Base-by-base conservation (phyloP, 352 stramenopile genomes). In the Globisporangium iwayamae region DNA sequence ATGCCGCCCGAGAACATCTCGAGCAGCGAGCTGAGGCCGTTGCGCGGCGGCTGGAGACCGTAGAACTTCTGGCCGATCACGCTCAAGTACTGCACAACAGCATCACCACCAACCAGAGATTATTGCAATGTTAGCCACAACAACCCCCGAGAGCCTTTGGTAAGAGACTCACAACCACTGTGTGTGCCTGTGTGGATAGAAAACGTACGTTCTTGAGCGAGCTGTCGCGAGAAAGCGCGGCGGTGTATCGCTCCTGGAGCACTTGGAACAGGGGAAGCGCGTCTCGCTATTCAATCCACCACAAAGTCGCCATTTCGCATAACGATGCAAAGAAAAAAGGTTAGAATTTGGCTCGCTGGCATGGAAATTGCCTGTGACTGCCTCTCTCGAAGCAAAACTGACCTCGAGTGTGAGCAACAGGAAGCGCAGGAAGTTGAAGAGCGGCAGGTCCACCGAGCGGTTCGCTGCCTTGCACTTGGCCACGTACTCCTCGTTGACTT, bases 41-140 rank as follows among this genome's bases (percentile, higher is more conserved):
- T 85, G 30, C 84, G 81, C 20, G 83, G 85, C 38, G 83, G 87
- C 70, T 95, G 87, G 36, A 95, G 75, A 16, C 85, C 85, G 58
- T 92, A 95, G 59, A 92, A 95, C 72, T 93, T 93, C 64, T 93
- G 83, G 1, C 82, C 87, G 57, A 95, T 93, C 56, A 87, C 74
- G 59, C 76, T 88, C 73, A 95, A 68, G 76, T 93, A 95, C 86
- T 95, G 62, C 41, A 62, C 11, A 64, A 39, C 52, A 4, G 64
- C 20, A 69, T 57, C n/a, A 56, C 14, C 16, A 66, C 18, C 65
- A 65, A 50, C 30, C 48, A 55, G 47, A 6, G 48, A 55, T 39
- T 10, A 38, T 38, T 4, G 22, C 4, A 30, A 36, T 54, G 58
- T 71, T n/a, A 50, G 18, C 25, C 50, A 36, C n/a, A 32, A 46